Evolutionary conservation across 306 rosid species (phyloP).

Genomic region (Medicago truncatula): DNA sequence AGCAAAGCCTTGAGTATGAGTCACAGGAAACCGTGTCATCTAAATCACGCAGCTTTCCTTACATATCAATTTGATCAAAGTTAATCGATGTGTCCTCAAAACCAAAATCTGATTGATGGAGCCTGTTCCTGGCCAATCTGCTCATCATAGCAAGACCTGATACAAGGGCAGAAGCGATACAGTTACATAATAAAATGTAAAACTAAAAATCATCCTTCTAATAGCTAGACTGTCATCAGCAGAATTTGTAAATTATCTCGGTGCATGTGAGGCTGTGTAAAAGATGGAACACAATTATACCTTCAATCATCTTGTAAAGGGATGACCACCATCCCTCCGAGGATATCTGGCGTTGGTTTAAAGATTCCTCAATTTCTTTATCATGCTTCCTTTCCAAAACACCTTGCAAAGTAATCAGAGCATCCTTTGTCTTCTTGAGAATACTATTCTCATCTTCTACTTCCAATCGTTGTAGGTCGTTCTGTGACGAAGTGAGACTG

Average conservation of each 20-base stretch:
- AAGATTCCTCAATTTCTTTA: conserved; percentile 62
- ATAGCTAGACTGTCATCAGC: not conserved
- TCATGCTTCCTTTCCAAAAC: conserved; percentile 88
- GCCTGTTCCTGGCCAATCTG: conserved; percentile 70
- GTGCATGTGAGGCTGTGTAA: conserved; percentile 26
- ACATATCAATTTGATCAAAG: conserved; percentile 67
- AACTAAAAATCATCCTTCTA: conserved; percentile 3
- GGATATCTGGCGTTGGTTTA: conserved; percentile 55
- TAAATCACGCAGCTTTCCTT: conserved; percentile 38
- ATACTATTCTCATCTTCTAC: conserved; percentile 63
- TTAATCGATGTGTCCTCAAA: conserved; percentile 64
- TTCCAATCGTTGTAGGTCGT: conserved; percentile 73
- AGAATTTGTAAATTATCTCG: conserved; percentile 6
- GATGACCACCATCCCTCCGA: conserved; percentile 82
- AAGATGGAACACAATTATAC: conserved; percentile 47
- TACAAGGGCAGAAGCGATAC: conserved; percentile 22
- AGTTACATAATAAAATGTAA: conserved; percentile 15
- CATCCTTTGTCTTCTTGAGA: conserved; percentile 82
- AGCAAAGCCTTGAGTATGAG: not conserved
- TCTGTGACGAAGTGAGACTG: conserved; percentile 69
- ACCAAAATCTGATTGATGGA: conserved; percentile 57
- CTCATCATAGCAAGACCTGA: conserved; percentile 86
- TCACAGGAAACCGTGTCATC: not conserved
- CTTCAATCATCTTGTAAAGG: conserved; percentile 88
- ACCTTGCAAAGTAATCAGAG: conserved; percentile 81